Base-by-base conservation (phyloP, 495 filamentous ascomycete genomes). In the Aspergillus taichungensis region DNA sequence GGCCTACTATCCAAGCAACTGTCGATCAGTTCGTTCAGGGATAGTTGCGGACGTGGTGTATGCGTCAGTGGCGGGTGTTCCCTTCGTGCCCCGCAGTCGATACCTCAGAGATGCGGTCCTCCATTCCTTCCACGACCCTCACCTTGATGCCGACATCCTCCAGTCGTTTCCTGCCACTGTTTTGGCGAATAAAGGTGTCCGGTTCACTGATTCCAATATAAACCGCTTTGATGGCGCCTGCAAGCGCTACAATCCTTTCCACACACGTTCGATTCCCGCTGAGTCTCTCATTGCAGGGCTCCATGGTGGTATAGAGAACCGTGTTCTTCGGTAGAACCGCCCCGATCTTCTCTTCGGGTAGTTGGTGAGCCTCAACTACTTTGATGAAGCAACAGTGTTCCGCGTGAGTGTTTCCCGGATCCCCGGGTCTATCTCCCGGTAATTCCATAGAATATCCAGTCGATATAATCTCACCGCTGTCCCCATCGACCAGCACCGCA, bases 331-430 rank as follows among this genome's bases (percentile, higher is more conserved):
- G 64, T 5, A 74, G 52, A 6, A 71, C 62, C 24, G 64, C 47
- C 12, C 51, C 55, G 4, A 76, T 55, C 6, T 58, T 52, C 13
- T 61, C 59, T 41, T 72, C 69, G 1, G 61, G 55, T 11, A 75
- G 30, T 27, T 54, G 52, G 39, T 72, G 48, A 43, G 55, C 38
- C 8, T 71, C 57, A 13, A 68, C 62, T 30, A 72, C 55, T 50
- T 74, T 73, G 53, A 72, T 68, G 52, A 72, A 65, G 55, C 64
- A 73, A 59, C 66, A 71, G 34, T 73, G 68, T 46, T 72, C 68
- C 10, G 68, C 66, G 40, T 71, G 66, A 9, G 61, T 71, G 14
- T 51, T 63, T 9, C 58, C 68, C 11, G 60, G 64, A 46, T 71
- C 66, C 40, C 57, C 62, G 0, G 57, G 57, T 13, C 52, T 45